Percentiles rank a stretch among this genome's conserved stretches.
These are phyloP conservation scores for Ustilago lituana DNA, from an alignment of 1,284 basidiomycete species.

Conservation along the genomic window DNA sequence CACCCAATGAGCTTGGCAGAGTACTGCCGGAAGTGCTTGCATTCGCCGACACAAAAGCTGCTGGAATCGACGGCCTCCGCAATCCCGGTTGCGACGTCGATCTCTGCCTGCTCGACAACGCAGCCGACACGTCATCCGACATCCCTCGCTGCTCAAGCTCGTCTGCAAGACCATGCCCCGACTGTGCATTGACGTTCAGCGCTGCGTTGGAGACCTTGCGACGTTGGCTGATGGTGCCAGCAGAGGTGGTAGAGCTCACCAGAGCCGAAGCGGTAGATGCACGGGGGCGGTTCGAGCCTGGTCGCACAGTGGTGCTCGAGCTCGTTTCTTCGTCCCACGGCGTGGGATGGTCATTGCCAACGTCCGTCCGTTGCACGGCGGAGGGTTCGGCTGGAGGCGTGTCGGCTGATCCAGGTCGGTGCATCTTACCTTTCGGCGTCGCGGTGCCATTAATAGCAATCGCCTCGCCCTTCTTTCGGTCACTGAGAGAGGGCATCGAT, in stretches of 20 bases:
- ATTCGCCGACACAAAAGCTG: slow-evolving; percentile 39
- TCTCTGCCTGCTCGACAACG: slow-evolving; percentile 33
- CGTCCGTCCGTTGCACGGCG: slow-evolving; percentile 2
- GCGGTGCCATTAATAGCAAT: not conserved
- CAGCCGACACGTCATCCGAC: slow-evolving; percentile 4
- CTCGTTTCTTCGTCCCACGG: slow-evolving; percentile 22
- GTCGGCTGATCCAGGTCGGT: slow-evolving; percentile 14
- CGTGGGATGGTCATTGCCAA: slow-evolving; percentile 19
- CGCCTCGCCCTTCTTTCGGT: slow-evolving; percentile 22
- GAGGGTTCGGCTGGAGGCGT: slow-evolving; percentile 3
- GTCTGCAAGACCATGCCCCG: not conserved
- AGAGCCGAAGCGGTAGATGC: slow-evolving; percentile 34
- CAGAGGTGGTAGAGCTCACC: slow-evolving; percentile 28
- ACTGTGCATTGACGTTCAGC: not conserved
- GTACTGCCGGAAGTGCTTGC: slow-evolving; percentile 1
- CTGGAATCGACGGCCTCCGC: slow-evolving; percentile 48
- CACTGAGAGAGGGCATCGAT: slow-evolving; percentile 36
- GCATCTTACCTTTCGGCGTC: slow-evolving; percentile 1
- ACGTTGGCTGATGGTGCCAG: slow-evolving; percentile 54
- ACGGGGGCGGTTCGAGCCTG: slow-evolving; percentile 24
- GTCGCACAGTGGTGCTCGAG: slow-evolving; percentile 6
- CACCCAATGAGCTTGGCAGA: not conserved
- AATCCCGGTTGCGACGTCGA: slow-evolving; percentile 53
- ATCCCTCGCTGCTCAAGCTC: slow-evolving; percentile 6
- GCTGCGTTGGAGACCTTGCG: slow-evolving; percentile 33